A percentile compares a stretch with the other conserved stretches of the same genome.
Evolutionary conservation across 1,284 basidiomycete genomes (phyloP).

Genomic region (Stygiomarasmius scandens): DNA sequence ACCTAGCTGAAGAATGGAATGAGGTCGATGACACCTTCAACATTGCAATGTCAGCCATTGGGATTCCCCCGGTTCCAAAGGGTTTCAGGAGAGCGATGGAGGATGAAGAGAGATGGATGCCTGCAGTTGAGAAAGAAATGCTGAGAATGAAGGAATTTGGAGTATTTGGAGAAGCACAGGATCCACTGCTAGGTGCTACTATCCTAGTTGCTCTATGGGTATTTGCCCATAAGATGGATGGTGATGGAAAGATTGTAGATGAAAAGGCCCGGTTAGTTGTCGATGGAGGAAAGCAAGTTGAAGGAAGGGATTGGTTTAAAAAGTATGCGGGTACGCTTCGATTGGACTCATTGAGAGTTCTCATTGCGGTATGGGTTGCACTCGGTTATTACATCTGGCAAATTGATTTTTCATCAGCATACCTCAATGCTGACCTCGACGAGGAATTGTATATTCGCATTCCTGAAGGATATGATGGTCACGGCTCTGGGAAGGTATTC

Average conservation of each 20-base stretch:
- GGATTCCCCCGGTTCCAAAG: conserved; percentile 10
- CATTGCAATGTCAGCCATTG: not conserved
- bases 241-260: conserved; percentile 1
- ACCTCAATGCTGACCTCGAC: conserved; percentile 29
- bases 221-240: conserved; percentile 4
- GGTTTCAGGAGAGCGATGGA: conserved; percentile 20
- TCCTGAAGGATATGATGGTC: conserved; percentile 25
- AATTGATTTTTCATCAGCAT: conserved; percentile 33
- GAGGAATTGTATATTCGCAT: conserved; percentile 32
- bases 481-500: conserved; percentile 19
- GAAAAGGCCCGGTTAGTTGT: conserved; percentile 1
- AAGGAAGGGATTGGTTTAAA: not conserved
- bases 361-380: not conserved
- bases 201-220: conserved; percentile 5
- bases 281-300: not conserved
- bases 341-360: not conserved
- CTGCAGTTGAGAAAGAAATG: conserved; percentile 19
- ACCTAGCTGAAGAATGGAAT: not conserved
- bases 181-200: not conserved
- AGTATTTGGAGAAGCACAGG: not conserved
- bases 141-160: conserved; percentile 8
- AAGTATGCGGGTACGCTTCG: not conserved
- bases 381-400: conserved; percentile 24
- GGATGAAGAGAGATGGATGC: conserved; percentile 18
- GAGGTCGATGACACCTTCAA: conserved; percentile 10